Evolutionary conservation across 208 protist genomes (phyloP), one percentile per base, ranked within the genome.

Genomic region (Wallacemonas rigidus): DNA sequence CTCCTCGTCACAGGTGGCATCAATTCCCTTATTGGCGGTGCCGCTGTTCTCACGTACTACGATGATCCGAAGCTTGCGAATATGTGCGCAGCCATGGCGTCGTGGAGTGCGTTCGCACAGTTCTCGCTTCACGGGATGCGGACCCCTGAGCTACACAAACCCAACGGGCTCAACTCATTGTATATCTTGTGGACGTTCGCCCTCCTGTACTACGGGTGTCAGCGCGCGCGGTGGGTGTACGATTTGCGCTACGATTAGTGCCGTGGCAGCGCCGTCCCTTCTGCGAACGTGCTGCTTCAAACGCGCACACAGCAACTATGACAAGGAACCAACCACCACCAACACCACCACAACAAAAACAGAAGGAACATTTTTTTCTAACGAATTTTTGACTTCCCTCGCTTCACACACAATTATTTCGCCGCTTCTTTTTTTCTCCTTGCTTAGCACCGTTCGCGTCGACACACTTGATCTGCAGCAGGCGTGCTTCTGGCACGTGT

Each of bases 1-100:
- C 85, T 92, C 81, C 80, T 95, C 17, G 48, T 86, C 17, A 92
- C 83, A n/a, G 90, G 90, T 2, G 72, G 75, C 9, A 67, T 95
- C 54, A 89, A 95, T 81, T 85, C 83, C n/a, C 17, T 75, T 60
- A 71, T 95, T 39, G 85, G 74, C 38, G 84, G 69, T 1, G 69
- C 77, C 8, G 87, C 81, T 11, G 75, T 79, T 0, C 70, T 75
- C 9, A 73, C 77, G 47, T 88, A 92, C 73, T 61, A 77, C 2
- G 80, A 81, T 55, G 90, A 95, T 58, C 69, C 76, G 3, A 82
- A 83, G 56, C 79, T 92, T 11, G 82, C 85, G 11, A 95, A 88
- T 61, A 61, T 85, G 5, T 88, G 82, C 64, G 72, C 78, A 57
- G 77, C 77, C 45, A 80, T 83, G 14, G 90, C 83, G 1, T 70